phyloP scores from a whole-genome alignment of 2,329 filamentous ascomycete genomes.

The Aspergillus sp. region DNA sequence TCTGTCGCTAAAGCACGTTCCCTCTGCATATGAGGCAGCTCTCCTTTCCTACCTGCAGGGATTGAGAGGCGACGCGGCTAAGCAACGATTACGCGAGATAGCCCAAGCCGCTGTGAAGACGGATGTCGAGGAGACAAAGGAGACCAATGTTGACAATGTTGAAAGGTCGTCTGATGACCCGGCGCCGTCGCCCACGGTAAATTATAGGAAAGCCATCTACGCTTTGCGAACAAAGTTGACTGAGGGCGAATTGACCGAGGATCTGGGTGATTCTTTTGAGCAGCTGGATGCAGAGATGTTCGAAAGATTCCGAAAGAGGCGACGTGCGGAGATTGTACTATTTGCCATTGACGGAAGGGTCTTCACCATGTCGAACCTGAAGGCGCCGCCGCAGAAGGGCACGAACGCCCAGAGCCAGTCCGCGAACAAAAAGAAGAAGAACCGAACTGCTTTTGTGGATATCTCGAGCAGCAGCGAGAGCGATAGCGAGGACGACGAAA shows the following conservation, averaged over 20 bases:
- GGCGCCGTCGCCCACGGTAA: conserved; percentile 15
- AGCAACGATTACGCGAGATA: conserved; percentile 62
- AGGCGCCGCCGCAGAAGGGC: conserved; percentile 22
- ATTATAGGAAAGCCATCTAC: conserved; percentile 54
- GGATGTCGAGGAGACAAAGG: conserved; percentile 33
- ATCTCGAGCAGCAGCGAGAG: conserved; percentile 45
- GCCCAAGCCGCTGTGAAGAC: conserved; percentile 59
- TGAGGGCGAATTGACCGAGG: conserved; percentile 26
- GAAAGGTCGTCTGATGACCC: conserved; percentile 3
- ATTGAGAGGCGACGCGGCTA: conserved; percentile 71
- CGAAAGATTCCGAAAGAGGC: conserved; percentile 35
- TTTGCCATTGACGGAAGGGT: conserved; percentile 33
- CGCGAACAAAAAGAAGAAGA: conserved; percentile 42
- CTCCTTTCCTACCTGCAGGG: conserved; percentile 78
- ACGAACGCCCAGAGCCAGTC: conserved; percentile 21
- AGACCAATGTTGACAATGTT: background rate
- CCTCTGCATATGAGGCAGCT: conserved; percentile 65
- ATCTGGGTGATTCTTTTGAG: conserved; percentile 19
- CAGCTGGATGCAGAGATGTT: conserved; percentile 24
- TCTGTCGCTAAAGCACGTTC: conserved; percentile 70
- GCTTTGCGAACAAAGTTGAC: conserved; percentile 41
- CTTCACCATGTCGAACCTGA: conserved; percentile 27
- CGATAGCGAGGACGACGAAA: conserved; percentile 20
- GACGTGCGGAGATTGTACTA: conserved; percentile 39
- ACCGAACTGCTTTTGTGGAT: conserved; percentile 42